A percentile compares a stretch with the other conserved stretches of the same genome.
These are phyloP conservation scores for Filobasidium floriforme DNA, from an alignment of 768 basidiomycete species.

Conservation along the genomic window DNA sequence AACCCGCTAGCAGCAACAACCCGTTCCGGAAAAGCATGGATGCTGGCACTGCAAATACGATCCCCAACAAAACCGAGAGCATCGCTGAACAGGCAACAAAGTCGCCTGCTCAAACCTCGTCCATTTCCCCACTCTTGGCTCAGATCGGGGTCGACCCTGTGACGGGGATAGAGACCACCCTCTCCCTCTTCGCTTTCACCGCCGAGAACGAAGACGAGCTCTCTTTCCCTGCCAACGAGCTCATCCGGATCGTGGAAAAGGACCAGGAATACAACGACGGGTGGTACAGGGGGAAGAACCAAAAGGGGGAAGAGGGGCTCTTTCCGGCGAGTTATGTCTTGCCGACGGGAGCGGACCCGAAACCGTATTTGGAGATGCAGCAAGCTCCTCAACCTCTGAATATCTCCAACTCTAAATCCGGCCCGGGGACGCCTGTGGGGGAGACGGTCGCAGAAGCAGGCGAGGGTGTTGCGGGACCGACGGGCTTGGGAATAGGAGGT, in stretches of 20 bases:
- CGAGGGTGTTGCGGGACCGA: not conserved
- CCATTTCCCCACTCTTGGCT: constrained; percentile 9
- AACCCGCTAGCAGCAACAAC: not conserved
- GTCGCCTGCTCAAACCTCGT: not conserved
- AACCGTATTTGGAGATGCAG: constrained; percentile 22
- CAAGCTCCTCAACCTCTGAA: constrained; percentile 1
- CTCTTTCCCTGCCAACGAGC: constrained; percentile 71
- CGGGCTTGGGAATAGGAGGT: not conserved
- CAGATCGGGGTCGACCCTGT: not conserved
- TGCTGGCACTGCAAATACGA: not conserved
- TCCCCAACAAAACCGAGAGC: not conserved
- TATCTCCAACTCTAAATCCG: no score
- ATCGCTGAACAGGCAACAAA: not conserved
- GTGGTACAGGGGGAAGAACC: constrained; percentile 84
- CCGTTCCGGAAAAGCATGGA: not conserved
- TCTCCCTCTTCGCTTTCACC: constrained; percentile 16
- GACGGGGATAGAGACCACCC: constrained; percentile 1
- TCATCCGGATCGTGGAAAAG: constrained; percentile 81
- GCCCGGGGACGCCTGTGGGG: no score
- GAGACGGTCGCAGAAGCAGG: no score
- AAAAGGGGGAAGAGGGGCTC: constrained; percentile 71
- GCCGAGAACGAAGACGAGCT: constrained; percentile 96
- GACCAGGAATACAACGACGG: constrained; percentile 90
- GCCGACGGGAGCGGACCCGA: constrained; percentile 17
- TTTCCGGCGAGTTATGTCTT: constrained; percentile 64